Base-by-base conservation (phyloP, 2,329 filamentous ascomycete species). In the Cladophialophora psammophila region DNA sequence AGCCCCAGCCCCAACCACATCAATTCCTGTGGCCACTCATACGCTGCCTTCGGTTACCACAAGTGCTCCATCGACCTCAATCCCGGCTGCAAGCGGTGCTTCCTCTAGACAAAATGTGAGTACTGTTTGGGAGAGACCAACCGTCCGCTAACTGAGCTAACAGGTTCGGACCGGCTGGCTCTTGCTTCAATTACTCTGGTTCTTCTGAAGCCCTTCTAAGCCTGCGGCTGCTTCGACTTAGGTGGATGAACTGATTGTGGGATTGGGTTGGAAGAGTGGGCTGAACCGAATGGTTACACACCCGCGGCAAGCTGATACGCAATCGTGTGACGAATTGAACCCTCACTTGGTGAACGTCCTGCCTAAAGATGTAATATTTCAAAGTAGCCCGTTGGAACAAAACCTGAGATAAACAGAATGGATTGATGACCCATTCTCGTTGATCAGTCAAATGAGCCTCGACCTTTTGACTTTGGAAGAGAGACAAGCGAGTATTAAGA, bases 101-200 rank as follows among this genome's bases (percentile, higher is more conserved):
- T 26, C 45, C 8, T 50, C 45, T 9, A 50, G 45, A 50, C 45
- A 50, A 50, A 50, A 50, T 50, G 45, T 50, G 20, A 50, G 45
- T 50, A 50, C 18, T 50, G 8, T 20, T 50, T 31, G 4, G 5
- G 45, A 50, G 45, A 10, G 20, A 50, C 13, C 13, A 50, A 12
- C 18, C 18, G 13, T 50, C 45, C 5, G 10, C 45, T 50, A 50
- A 50, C 45, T 12, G 20, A 50, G 20, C 12, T 18, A 13, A 12
- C 18, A 50, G 45, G 45, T 50, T 31, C 45, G 18, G 18, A 20
- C 45, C 4, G 45, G 45, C 20, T 50, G 45, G 45, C 45, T 50
- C 18, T 31, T 50, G 45, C 45, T 50, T 26, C 45, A 50, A 31
- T 5, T 50, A 50, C 5, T 50, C 26, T 50, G 45, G 45, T 50